Conservation (phyloP, 352 stramenopile species). For the Phytophthora tubulina region DNA sequence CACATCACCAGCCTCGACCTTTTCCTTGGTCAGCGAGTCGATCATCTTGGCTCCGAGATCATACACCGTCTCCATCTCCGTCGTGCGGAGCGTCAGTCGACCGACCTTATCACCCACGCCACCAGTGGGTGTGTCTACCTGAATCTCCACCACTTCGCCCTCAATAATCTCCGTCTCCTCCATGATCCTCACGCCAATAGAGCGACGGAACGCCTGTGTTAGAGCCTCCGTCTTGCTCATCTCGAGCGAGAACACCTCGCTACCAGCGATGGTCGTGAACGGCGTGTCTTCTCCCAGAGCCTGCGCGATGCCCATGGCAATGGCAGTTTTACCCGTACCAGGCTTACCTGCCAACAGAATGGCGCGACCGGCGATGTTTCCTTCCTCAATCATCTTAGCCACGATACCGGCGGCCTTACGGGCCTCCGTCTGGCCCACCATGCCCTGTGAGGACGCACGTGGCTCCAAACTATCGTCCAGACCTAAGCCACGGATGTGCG, state of each 20-base stretch:
- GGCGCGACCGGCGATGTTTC: conserved; percentile 97
- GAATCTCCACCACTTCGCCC: conserved; percentile 99
- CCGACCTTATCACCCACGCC: conserved; percentile 88
- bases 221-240: conserved; percentile 99
- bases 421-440: conserved; percentile 97
- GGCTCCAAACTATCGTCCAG: conserved; percentile 98
- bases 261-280: conserved; percentile 99
- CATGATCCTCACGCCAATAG: conserved; percentile 98
- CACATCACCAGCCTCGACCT: conserved; percentile 98
- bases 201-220: conserved; percentile 97
- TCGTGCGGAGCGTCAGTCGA: conserved; percentile 98
- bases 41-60: conserved; percentile 99
- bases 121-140: conserved; percentile 93
- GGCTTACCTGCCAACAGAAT: conserved; percentile 97
- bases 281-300: conserved; percentile 98
- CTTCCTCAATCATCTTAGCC: conserved; percentile 98
- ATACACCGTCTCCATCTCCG: conserved; percentile 99
- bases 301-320: conserved; percentile 98
- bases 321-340: conserved; percentile 97
- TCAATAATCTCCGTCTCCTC: conserved; percentile 99
- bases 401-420: conserved; percentile 96
- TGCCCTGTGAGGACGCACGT: conserved; percentile 93
- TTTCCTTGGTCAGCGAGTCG: conserved; percentile 98
- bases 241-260: conserved; percentile 99
- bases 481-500: conserved; percentile 98